These are phyloP conservation scores for Neonectria magnoliae DNA, from an alignment of 2,329 filamentous ascomycete species.

Conservation along the genomic window DNA sequence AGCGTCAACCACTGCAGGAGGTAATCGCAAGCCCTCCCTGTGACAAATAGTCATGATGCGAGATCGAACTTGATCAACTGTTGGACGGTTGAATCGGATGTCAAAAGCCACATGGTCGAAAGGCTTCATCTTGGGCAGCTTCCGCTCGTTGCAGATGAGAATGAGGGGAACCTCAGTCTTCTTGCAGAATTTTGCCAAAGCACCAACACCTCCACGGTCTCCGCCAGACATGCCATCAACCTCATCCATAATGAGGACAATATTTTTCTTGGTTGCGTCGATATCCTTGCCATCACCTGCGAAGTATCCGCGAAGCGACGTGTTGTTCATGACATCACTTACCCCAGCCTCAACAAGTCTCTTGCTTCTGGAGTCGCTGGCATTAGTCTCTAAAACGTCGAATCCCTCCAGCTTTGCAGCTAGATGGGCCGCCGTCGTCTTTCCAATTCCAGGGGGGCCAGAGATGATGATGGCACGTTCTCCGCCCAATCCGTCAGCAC, in stretches of 20 bases:
- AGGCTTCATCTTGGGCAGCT: conserved; percentile 95
- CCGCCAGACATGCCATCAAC: conserved; percentile 99
- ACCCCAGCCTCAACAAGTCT: conserved; percentile 90
- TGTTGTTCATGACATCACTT: conserved; percentile 93
- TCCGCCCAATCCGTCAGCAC: conserved; percentile 83
- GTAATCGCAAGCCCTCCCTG: conserved; percentile 88
- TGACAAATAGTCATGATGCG: conserved; percentile 96
- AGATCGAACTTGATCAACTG: conserved; percentile 88
- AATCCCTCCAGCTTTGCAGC: conserved; percentile 93
- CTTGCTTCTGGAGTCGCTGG: conserved; percentile 95
- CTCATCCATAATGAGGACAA: conserved; percentile 98
- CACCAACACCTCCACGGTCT: conserved; percentile 94
- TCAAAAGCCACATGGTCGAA: conserved; percentile 90
- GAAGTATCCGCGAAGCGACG: conserved; percentile 91
- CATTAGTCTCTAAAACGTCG: conserved; percentile 94
- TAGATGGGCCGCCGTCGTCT: conserved; percentile 95
- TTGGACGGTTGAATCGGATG: conserved; percentile 87
- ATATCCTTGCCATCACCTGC: conserved; percentile 83
- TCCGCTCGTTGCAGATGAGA: conserved; percentile 96
- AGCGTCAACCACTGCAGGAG: conserved; percentile 84
- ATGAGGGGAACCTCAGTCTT: conserved; percentile 96
- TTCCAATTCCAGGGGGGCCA: conserved; percentile 94
- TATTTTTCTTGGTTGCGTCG: conserved; percentile 85
- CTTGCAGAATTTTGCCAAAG: conserved; percentile 92
- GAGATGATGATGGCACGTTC: conserved; percentile 94